Conservation (phyloP, 2,329 filamentous ascomycete genomes). For the Endoconidiophora polonica region DNA sequence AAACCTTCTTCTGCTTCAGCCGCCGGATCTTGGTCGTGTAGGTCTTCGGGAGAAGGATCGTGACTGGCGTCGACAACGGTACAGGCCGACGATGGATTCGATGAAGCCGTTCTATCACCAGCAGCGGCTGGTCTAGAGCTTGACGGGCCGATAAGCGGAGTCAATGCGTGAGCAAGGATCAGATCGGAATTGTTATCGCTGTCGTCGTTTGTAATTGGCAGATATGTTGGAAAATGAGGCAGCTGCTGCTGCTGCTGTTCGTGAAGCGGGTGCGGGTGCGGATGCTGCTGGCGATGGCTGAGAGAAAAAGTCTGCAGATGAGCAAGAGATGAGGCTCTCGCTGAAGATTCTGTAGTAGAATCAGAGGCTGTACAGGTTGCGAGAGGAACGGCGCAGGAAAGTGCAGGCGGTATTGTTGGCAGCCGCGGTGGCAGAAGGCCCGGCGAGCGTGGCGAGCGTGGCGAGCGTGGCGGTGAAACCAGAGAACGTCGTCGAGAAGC, state of each 20-base stretch:
- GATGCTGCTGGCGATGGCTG: neutral
- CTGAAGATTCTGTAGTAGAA: neutral
- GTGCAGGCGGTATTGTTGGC: neutral
- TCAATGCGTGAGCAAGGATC: neutral
- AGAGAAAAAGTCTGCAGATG: neutral
- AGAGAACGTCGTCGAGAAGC: neutral
- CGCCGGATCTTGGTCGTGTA: neutral
- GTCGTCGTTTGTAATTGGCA: neutral
- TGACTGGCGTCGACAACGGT: neutral
- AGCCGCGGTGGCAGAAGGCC: neutral
- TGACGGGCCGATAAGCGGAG: neutral
- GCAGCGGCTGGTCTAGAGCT: neutral
- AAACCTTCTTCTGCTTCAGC: neutral
- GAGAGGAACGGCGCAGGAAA: neutral
- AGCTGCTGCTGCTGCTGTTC: neutral
- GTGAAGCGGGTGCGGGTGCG: neutral
- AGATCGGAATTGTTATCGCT: constrained; percentile 1
- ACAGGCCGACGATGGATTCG: neutral
- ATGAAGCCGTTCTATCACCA: neutral
- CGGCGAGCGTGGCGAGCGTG: neutral
- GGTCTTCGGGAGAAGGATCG: neutral
- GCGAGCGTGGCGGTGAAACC: neutral
- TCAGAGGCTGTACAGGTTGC: constrained; percentile 1
- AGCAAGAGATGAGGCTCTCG: neutral
- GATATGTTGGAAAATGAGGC: neutral